Conservation (phyloP, 2,329 filamentous ascomycete species). For the Ilyonectria robusta region DNA sequence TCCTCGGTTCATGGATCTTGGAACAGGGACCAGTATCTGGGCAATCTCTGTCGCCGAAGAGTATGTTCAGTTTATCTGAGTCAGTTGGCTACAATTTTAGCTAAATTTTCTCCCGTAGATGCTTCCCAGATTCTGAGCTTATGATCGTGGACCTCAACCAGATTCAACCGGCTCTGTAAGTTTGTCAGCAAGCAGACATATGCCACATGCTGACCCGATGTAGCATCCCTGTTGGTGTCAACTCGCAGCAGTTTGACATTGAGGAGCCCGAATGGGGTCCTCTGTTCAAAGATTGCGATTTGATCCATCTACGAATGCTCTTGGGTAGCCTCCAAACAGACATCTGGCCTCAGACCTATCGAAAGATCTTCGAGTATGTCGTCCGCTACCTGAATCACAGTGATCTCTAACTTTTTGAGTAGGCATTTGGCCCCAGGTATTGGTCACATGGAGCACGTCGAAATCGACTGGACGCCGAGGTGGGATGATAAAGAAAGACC, state of each 20-base stretch:
- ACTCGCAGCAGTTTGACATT: constrained; percentile 77
- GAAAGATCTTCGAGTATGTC: constrained; percentile 75
- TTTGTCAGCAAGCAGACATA: background rate
- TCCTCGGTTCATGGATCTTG: constrained; percentile 73
- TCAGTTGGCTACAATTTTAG: background rate
- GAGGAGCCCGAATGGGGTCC: constrained; percentile 76
- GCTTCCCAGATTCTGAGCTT: constrained; percentile 47
- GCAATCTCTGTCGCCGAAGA: constrained; percentile 84
- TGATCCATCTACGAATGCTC: constrained; percentile 87
- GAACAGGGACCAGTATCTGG: constrained; percentile 94
- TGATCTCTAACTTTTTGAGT: constrained; percentile 28
- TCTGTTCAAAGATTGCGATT: constrained; percentile 73
- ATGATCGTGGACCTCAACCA: constrained; percentile 58
- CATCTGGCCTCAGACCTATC: constrained; percentile 81
- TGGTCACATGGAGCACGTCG: constrained; percentile 88
- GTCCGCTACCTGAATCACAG: background rate
- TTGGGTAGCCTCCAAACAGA: constrained; percentile 79
- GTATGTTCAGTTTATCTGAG: constrained; percentile 70
- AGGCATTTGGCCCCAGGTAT: constrained; percentile 83
- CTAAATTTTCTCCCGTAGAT: constrained; percentile 36
- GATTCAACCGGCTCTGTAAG: constrained; percentile 58
- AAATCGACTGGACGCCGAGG: constrained; percentile 86
- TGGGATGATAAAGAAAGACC: constrained; percentile 77
- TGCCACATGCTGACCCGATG: constrained; percentile 33
- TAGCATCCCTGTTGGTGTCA: constrained; percentile 77